A percentile compares a stretch with the other conserved stretches of the same genome.
Evolutionary conservation across 176 grass and related monocot genomes (phyloP).

Genomic region (Metroxylon sagu): DNA sequence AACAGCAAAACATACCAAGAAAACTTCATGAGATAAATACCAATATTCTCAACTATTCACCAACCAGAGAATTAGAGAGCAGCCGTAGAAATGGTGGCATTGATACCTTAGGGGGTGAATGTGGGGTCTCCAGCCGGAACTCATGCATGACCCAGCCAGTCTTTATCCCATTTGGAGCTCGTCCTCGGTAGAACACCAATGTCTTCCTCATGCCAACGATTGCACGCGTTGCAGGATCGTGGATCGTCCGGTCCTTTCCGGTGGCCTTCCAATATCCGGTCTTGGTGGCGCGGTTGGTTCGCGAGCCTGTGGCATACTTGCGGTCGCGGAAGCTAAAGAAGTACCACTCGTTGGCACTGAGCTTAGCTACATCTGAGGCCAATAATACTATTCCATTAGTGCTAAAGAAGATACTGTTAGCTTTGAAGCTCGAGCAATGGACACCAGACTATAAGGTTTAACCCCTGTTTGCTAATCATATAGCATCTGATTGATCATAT

Average conservation of each 20-base stretch:
- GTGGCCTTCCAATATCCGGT: constrained; percentile 78
- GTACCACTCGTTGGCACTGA: constrained; percentile 59
- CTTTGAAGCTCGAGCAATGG: too few relatives aligned
- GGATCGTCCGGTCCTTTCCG: constrained; percentile 42
- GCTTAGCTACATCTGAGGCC: constrained; percentile 46
- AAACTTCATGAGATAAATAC: too few relatives aligned
- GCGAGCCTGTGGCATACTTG: constrained; percentile 58
- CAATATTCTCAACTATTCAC: too few relatives aligned
- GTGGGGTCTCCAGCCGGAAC: constrained; percentile 46
- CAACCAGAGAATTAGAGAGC: not conserved
- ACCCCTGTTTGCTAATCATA: too few relatives aligned
- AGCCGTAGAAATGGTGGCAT: not conserved
- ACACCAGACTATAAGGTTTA: too few relatives aligned
- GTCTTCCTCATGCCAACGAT: constrained; percentile 72
- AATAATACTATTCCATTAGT: too few relatives aligned
- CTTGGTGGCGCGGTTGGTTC: constrained; percentile 62
- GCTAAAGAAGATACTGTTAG: not conserved
- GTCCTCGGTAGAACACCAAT: constrained; percentile 52
- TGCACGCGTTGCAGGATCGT: constrained; percentile 17
- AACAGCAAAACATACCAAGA: not conserved
- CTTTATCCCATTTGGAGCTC: constrained; percentile 59
- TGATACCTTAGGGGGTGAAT: constrained; percentile 36
- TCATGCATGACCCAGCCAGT: constrained; percentile 75
- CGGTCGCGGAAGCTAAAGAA: constrained; percentile 71
- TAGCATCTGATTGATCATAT: too few relatives aligned